Evolutionary conservation across 768 basidiomycete species (phyloP).

Genomic region (Panellus pusillus): DNA sequence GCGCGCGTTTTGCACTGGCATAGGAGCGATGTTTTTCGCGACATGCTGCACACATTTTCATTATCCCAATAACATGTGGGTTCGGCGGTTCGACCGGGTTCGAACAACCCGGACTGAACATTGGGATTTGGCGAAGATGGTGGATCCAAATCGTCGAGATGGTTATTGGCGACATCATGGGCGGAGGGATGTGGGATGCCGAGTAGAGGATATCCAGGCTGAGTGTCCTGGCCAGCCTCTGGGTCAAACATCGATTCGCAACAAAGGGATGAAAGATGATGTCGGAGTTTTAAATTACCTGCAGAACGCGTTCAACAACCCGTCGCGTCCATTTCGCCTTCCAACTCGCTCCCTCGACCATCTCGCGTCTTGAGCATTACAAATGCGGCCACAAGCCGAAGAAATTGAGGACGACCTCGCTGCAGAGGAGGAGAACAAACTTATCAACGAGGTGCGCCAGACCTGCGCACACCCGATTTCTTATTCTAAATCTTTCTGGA

Average conservation of each 20-base stretch:
- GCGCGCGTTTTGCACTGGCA: conserved; percentile 49
- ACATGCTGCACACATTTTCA: conserved; percentile 57
- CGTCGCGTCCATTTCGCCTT: no score
- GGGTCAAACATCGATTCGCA: neutral
- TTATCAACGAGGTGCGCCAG: conserved; percentile 69
- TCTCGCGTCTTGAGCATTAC: no score
- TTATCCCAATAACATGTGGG: conserved; percentile 18
- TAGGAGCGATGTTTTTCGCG: conserved; percentile 52
- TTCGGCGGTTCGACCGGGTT: conserved; percentile 28
- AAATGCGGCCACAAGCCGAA: conserved; percentile 55
- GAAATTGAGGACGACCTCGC: conserved; percentile 79
- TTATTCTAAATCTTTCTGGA: neutral
- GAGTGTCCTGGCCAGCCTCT: no score
- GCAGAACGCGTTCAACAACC: no score
- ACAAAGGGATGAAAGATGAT: neutral
- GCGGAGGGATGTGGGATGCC: neutral
- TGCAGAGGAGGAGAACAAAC: conserved; percentile 84
- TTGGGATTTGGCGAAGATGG: neutral
- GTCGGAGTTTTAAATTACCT: neutral
- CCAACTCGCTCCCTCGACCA: neutral
- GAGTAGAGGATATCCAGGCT: neutral
- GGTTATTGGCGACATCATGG: no score
- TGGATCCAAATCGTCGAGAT: no score
- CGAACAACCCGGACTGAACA: conserved; percentile 49
- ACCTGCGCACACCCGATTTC: neutral